Percentiles rank a stretch among this genome's conserved stretches.
Evolutionary conservation across 2,329 filamentous ascomycete species (phyloP).

Genomic region (Atkinsonella hypoxylon): DNA sequence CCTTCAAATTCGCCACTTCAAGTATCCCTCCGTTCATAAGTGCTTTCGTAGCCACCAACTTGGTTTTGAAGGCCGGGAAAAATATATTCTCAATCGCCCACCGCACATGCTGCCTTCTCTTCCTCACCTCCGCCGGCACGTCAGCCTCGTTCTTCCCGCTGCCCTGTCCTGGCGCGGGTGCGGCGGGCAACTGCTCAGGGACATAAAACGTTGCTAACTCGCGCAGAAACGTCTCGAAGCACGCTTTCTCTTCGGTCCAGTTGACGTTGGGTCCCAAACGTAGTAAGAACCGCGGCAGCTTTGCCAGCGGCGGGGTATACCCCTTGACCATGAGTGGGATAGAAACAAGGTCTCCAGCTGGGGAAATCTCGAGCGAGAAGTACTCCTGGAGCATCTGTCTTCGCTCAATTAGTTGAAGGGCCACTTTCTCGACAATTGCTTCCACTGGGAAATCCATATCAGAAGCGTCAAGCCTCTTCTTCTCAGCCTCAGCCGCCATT

Average conservation of each 20-base stretch:
- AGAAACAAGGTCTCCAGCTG: conserved; percentile 61
- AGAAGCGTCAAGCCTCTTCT: conserved; percentile 26
- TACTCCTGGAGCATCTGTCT: conserved; percentile 87
- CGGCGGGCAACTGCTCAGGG: conserved; percentile 65
- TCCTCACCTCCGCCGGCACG: conserved; percentile 37
- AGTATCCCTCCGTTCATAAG: conserved; percentile 64
- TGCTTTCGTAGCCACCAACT: conserved; percentile 69
- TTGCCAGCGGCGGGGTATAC: conserved; percentile 75
- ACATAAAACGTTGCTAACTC: conserved; percentile 87
- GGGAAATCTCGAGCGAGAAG: conserved; percentile 74
- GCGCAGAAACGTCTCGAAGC: conserved; percentile 73
- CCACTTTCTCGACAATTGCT: conserved; percentile 53
- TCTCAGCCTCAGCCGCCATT: conserved; percentile 63
- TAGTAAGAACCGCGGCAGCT: conserved; percentile 80
- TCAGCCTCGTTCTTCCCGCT: conserved; percentile 20
- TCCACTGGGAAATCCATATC: conserved; percentile 53
- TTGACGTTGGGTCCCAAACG: conserved; percentile 78
- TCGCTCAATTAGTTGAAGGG: conserved; percentile 57
- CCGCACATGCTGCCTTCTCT: conserved; percentile 56
- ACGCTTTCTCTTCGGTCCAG: conserved; percentile 75
- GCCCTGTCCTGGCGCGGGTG: conserved; percentile 18
- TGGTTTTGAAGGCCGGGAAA: conserved; percentile 77
- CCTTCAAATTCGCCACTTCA: conserved; percentile 85
- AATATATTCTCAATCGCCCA: conserved; percentile 72
- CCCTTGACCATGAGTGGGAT: conserved; percentile 82